Base-by-base conservation (phyloP, 306 rosid genomes). In the Argentina anserina region DNA sequence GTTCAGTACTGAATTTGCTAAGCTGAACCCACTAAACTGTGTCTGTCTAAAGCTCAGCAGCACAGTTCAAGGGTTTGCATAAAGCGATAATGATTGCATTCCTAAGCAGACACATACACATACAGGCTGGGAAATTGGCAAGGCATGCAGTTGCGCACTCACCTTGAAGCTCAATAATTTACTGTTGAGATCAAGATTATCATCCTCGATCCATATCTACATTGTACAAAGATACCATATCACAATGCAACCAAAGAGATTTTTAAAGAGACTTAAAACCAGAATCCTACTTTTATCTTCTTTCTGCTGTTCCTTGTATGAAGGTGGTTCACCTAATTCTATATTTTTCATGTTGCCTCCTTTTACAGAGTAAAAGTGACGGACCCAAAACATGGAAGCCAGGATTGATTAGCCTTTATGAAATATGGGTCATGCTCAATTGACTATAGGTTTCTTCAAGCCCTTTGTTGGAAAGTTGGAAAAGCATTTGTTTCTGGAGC, bases 31-130 rank as follows among this genome's bases (percentile, higher is more conserved):
- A 82, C 87, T 58, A 43, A 1, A 31, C 47, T 58, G 3, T 84
- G 87, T 82, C 86, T 43, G 68, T 79, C 66, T 39, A 84, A 81
- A 82, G 87, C 70, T 60, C 36, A 25, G 70, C 79, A 63, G 4
- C 75, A 31, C 40, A 65, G 12, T 21, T 9, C 8, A 47, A 79
- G 49, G 72, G 39, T 29, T 29, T 47, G 36, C 60, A 71, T 23
- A 82, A 84, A 84, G 84, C 52, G 66, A 74, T 36, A 72, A 80
- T 73, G 82, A 79, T 84, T 65, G 58, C 80, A 37, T 59, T 76
- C 67, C 55, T 34, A 70, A 52, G 20, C 15, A 70, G 66, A 50
- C 46, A 50, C 69, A 37, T 12, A n/a, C n/a, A 40, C 47, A 47
- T 28, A 40, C 15, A 20, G 41, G 14, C 31, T 40, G 43, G 69